These are phyloP conservation scores for Gryganskiella cystojenkinii DNA, from an alignment of 192 early-diverging fungal species.

Conservation along the genomic window DNA sequence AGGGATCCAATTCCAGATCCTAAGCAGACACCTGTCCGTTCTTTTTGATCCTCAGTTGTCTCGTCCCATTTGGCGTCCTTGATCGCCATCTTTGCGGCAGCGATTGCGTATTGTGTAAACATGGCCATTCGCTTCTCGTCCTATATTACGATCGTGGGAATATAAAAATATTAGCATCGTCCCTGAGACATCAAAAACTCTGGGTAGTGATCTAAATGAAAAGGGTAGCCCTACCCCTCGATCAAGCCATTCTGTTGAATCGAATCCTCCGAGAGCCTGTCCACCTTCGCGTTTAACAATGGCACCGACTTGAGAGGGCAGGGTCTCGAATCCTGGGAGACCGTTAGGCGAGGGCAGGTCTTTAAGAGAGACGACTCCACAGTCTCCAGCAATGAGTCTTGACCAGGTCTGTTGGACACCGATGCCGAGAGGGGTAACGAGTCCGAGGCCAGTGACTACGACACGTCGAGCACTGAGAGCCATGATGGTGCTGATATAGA, in stretches of 20 bases:
- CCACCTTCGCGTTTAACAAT: constrained; percentile 66
- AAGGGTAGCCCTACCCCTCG: constrained; percentile 66
- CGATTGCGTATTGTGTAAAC: constrained; percentile 90
- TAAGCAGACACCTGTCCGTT: constrained; percentile 90
- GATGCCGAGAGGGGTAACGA: constrained; percentile 90
- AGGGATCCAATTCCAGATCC: constrained; percentile 95
- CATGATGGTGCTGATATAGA: constrained; percentile 4
- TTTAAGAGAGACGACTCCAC: constrained; percentile 81
- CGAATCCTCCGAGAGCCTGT: constrained; percentile 68
- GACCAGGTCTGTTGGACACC: constrained; percentile 79
- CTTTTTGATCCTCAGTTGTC: constrained; percentile 62
- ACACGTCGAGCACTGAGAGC: constrained; percentile 69
- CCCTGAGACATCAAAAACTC: background rate
- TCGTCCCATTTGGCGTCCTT: constrained; percentile 82
- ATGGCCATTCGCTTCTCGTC: constrained; percentile 81
- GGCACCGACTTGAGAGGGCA: constrained; percentile 84
- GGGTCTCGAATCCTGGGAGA: constrained; percentile 63
- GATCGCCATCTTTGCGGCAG: constrained; percentile 87
- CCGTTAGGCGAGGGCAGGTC: constrained; percentile 32
- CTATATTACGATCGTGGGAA: constrained; percentile 42
- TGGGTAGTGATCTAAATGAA: constrained; percentile 5
- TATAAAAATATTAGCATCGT: background rate
- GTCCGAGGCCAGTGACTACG: constrained; percentile 94
- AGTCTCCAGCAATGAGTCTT: constrained; percentile 73
- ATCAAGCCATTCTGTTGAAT: constrained; percentile 77